These are phyloP conservation scores for Aureococcus anophagefferens DNA, from an alignment of 108 stramenopile species.

Conservation along the genomic window DNA sequence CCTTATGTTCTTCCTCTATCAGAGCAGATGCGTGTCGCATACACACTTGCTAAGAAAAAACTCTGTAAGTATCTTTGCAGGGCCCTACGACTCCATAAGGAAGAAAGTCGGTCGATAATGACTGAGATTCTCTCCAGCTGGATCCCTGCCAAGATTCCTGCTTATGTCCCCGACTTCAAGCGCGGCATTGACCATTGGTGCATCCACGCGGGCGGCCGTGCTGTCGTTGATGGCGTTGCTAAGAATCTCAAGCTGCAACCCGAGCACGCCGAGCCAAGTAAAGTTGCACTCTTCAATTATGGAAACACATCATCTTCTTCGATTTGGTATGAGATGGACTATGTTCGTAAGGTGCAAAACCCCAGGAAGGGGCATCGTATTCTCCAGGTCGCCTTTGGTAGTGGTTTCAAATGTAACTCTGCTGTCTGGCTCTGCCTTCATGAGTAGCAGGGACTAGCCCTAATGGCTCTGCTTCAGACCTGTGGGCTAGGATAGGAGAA, in stretches of 20 bases:
- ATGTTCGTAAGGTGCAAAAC: slow-evolving; percentile 81
- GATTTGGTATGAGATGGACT: slow-evolving; percentile 97
- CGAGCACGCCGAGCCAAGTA: slow-evolving; percentile 82
- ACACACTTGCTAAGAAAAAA: slow-evolving; percentile 42
- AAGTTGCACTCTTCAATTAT: slow-evolving; percentile 77
- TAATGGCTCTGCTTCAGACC: too few species aligned
- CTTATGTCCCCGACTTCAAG: slow-evolving; percentile 95
- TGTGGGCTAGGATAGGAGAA: too few species aligned
- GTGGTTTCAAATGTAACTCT: slow-evolving; percentile 95
- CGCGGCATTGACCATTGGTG: slow-evolving; percentile 93
- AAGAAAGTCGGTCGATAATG: too few species aligned
- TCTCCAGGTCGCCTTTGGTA: slow-evolving; percentile 93
- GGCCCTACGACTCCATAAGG: slow-evolving; percentile 26
- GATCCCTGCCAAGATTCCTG: slow-evolving; percentile 40
- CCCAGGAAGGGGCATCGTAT: slow-evolving; percentile 77
- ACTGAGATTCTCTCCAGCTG: background rate
- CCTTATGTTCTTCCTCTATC: slow-evolving; percentile 81
- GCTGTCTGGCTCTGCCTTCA: slow-evolving; percentile 76
- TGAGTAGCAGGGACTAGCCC: too few species aligned
- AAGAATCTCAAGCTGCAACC: slow-evolving; percentile 84
- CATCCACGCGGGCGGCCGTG: slow-evolving; percentile 93
- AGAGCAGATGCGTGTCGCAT: slow-evolving; percentile 77
- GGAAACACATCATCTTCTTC: slow-evolving; percentile 91
- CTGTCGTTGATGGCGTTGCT: slow-evolving; percentile 93
- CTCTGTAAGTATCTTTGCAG: slow-evolving; percentile 45